phyloP scores from a whole-genome alignment of 768 basidiomycete genomes.

The Russula dissimulans region DNA sequence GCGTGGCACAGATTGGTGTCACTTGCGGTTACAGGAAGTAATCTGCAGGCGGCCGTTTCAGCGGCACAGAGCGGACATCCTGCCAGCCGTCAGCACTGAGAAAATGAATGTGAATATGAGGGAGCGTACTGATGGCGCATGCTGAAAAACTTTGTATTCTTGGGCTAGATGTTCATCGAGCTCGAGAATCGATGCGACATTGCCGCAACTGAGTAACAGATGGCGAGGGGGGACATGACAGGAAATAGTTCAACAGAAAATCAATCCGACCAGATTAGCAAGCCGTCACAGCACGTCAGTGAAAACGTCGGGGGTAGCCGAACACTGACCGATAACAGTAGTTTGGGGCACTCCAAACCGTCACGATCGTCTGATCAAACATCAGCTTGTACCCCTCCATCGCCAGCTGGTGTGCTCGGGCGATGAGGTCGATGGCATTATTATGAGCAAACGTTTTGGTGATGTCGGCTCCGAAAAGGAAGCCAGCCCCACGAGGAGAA shows the following conservation, averaged over 20 bases:
- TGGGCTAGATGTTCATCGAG: slow-evolving; percentile 89
- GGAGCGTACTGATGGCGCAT: slow-evolving; percentile 69
- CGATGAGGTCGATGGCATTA: slow-evolving; percentile 91
- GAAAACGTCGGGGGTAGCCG: neutral
- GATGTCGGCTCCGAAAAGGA: slow-evolving; percentile 87
- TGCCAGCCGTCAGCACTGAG: slow-evolving; percentile 24
- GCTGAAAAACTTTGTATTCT: slow-evolving; percentile 92
- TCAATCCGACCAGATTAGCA: neutral
- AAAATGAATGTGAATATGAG: neutral
- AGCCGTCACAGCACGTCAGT: neutral
- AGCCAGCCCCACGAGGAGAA: slow-evolving; percentile 96
- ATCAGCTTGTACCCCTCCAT: slow-evolving; percentile 98
- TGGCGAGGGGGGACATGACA: neutral
- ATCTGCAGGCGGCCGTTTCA: slow-evolving; percentile 79
- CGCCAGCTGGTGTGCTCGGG: slow-evolving; percentile 93
- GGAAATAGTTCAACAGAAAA: neutral
- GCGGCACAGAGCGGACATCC: slow-evolving; percentile 76
- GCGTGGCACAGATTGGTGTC: neutral
- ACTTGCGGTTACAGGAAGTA: slow-evolving; percentile 54
- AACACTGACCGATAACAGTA: slow-evolving; percentile 86
- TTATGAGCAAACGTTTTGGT: slow-evolving; percentile 83
- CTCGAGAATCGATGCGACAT: slow-evolving; percentile 90
- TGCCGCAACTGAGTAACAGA: slow-evolving; percentile 65
- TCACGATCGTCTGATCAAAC: slow-evolving; percentile 93
- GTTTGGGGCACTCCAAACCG: slow-evolving; percentile 97